phyloP scores from a whole-genome alignment of 768 basidiomycete species.

The Tephrocybe sp. region DNA sequence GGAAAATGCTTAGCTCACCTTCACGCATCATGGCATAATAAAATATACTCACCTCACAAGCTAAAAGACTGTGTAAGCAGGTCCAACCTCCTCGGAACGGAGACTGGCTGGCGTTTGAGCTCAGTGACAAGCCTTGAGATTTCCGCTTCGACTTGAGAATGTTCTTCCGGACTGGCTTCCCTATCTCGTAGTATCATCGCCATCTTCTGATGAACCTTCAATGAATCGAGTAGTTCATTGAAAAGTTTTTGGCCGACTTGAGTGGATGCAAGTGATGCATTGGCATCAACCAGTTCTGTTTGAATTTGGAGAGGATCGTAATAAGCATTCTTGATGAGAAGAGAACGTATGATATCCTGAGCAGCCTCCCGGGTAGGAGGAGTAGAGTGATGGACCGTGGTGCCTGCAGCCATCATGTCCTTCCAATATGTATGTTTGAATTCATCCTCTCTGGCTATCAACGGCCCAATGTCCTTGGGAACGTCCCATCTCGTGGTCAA shows the following conservation, averaged over 20 bases:
- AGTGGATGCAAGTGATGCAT: background rate
- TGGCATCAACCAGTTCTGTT: background rate
- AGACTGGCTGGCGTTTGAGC: background rate
- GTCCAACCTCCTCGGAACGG: background rate
- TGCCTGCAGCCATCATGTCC: background rate
- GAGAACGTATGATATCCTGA: background rate
- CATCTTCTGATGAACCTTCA: background rate
- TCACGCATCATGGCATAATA: background rate
- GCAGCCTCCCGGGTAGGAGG: background rate
- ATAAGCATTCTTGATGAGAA: background rate
- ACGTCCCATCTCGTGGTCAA: background rate
- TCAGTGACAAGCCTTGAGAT: background rate
- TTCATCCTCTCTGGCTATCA: background rate
- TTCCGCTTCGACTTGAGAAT: background rate
- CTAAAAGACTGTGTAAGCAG: background rate
- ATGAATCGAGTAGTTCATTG: background rate
- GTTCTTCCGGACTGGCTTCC: background rate
- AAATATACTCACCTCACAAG: background rate
- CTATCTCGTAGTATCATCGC: background rate
- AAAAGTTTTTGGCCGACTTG: background rate
- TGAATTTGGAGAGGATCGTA: background rate
- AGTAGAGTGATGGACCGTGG: background rate
- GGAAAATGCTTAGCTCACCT: background rate
- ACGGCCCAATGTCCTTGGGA: background rate
- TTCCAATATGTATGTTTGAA: background rate